These are phyloP conservation scores for Magnusiomyces sp. DNA, from an alignment of 1,139 yeast species.

Conservation along the genomic window DNA sequence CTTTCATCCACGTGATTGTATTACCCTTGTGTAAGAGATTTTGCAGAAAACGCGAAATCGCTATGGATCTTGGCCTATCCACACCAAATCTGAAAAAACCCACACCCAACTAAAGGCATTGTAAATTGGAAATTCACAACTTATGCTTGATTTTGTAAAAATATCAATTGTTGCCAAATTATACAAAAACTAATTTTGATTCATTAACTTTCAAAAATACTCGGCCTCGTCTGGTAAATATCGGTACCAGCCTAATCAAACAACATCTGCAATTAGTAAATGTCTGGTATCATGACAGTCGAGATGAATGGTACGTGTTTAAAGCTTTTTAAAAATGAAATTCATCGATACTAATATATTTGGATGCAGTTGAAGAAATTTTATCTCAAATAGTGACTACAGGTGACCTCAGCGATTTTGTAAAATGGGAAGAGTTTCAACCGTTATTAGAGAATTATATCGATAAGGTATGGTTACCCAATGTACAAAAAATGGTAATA, in stretches of 20 bases:
- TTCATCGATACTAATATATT: background rate
- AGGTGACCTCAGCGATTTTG: background rate
- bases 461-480: background rate
- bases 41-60: background rate
- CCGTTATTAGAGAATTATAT: background rate
- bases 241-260: background rate
- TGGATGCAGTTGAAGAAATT: background rate
- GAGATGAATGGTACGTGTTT: background rate
- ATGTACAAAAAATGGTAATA: too few species aligned
- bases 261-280: background rate
- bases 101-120: too few species aligned
- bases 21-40: too few species aligned
- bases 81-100: too few species aligned
- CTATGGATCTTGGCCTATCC: too few species aligned
- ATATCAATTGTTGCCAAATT: background rate
- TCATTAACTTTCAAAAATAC: background rate
- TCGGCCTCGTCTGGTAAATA: background rate
- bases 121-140: too few species aligned
- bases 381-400: background rate
- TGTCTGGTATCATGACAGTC: background rate
- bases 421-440: background rate
- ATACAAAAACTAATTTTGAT: background rate
- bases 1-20: too few species aligned
- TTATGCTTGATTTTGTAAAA: too few species aligned
- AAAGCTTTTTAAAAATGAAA: background rate